Base-by-base conservation (phyloP, 2,329 filamentous ascomycete genomes). In the Nigrospora sphaerica region DNA sequence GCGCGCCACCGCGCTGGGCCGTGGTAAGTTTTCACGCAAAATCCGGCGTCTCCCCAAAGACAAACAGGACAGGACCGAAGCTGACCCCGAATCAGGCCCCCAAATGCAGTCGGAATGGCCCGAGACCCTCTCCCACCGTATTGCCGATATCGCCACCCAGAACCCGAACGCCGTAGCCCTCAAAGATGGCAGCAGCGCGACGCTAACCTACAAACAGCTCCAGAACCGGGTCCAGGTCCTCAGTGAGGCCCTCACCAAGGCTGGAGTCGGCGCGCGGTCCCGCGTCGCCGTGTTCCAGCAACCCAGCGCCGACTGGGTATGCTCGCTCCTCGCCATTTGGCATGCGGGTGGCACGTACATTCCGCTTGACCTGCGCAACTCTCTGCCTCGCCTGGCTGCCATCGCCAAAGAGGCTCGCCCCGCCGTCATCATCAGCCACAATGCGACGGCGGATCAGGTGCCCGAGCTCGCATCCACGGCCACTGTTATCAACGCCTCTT, bases 61-160 rank as follows among this genome's bases (percentile, higher is more conserved):
- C 23, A 28, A 10, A 9, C 7, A 7, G 23, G 7, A 6, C 23
- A 9, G 2, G 5, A 10, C 23, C 7, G 7, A 28, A 28, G 23
- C 23, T 28, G 23, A 28, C 23, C 6, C 23, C 7, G 23, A 10
- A 28, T 10, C 23, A 28, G 47, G 47, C 3, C 47, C 47, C 16
- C 14, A 39, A 19, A 32, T 46, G 10, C 14, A 28, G 7, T 47
- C 44, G 11, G 23, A 42, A 9, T 49, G 47, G 47, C 44, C 40
- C 2, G 47, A 49, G 18, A 49, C 47, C 2, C 17, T 49, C 12
- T 44, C 39, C 2, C 28, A 13, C 17, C 39, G 39, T 9, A 33
- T 42, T 17, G 39, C 16, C 5, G 11, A 42, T 12, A 13, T 42
- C 11, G 39, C 39, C 14, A 12, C 9, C 1, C n/a, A 42, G 9